Percentiles rank a stretch among this genome's conserved stretches.
These are phyloP conservation scores for Diaporthe destruens DNA, from an alignment of 2,329 filamentous ascomycete genomes.

Conservation along the genomic window DNA sequence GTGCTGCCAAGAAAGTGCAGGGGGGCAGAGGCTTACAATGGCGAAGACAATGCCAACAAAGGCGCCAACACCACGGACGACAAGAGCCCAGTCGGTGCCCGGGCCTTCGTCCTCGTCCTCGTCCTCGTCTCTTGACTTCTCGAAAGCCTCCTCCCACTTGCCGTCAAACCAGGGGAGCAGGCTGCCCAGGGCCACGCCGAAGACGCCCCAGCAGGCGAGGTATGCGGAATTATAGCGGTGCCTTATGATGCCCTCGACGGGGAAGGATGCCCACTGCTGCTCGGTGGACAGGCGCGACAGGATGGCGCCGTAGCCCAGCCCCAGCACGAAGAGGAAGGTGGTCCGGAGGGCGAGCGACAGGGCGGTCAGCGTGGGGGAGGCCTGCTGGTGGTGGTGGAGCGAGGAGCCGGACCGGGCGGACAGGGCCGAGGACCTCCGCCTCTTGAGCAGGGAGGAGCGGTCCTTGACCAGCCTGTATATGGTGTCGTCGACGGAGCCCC, in stretches of 20 bases:
- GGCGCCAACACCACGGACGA: slow-evolving; percentile 69
- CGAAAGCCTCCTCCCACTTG: slow-evolving; percentile 73
- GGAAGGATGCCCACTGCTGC: slow-evolving; percentile 72
- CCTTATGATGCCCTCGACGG: slow-evolving; percentile 61
- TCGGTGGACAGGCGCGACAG: slow-evolving; percentile 84
- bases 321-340: slow-evolving; percentile 79
- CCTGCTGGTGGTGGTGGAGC: slow-evolving; percentile 8
- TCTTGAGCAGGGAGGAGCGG: slow-evolving; percentile 50
- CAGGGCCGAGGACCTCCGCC: slow-evolving; percentile 54
- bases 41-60: slow-evolving; percentile 73
- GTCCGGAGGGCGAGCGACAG: slow-evolving; percentile 70
- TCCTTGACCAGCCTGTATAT: slow-evolving; percentile 60
- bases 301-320: slow-evolving; percentile 84
- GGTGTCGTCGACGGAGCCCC: slow-evolving; percentile 58
- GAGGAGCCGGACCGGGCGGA: slow-evolving; percentile 38
- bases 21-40: slow-evolving; percentile 74
- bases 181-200: slow-evolving; percentile 82
- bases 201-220: slow-evolving; percentile 83
- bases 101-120: slow-evolving; percentile 51
- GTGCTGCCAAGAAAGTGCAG: neutral
- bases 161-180: slow-evolving; percentile 87
- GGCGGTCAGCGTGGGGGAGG: slow-evolving; percentile 46
- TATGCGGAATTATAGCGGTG: slow-evolving; percentile 72
- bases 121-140: slow-evolving; percentile 46
- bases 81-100: slow-evolving; percentile 79